Percentiles rank a stretch among this genome's conserved stretches.
Conservation (phyloP, 768 basidiomycete genomes). For the Tricholoma bakamatsutake region DNA sequence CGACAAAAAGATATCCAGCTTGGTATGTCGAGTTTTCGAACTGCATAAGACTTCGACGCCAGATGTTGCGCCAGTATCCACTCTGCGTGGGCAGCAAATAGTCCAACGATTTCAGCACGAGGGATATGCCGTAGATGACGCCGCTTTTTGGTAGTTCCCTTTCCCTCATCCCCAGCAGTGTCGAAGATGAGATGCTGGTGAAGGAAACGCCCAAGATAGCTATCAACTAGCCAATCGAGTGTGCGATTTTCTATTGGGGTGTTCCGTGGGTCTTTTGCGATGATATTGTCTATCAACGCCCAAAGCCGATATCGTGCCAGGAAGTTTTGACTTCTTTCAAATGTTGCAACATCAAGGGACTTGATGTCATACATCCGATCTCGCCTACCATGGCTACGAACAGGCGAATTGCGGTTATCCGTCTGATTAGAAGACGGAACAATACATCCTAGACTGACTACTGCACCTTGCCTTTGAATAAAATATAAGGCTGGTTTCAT, state of each 20-base stretch:
- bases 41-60: slow-evolving; percentile 15
- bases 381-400: background rate
- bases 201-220: slow-evolving; percentile 28
- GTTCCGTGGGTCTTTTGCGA: slow-evolving; percentile 23
- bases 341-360: slow-evolving; percentile 41
- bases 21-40: slow-evolving; percentile 33
- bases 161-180: slow-evolving; percentile 20
- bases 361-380: slow-evolving; percentile 35
- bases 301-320: slow-evolving; percentile 46
- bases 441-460: background rate
- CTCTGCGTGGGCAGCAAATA: slow-evolving; percentile 49
- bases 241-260: slow-evolving; percentile 33
- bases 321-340: slow-evolving; percentile 39
- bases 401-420: background rate
- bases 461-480: slow-evolving; percentile 17
- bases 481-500: slow-evolving; percentile 15
- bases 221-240: slow-evolving; percentile 43
- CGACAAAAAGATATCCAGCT: slow-evolving; percentile 45
- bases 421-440: background rate
- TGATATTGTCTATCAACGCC: slow-evolving; percentile 40
- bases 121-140: slow-evolving; percentile 44
- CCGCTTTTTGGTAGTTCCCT: slow-evolving; percentile 22
- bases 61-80: slow-evolving; percentile 55
- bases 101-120: slow-evolving; percentile 41
- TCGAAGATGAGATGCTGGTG: slow-evolving; percentile 31